Evolutionary conservation across 805 yeast genomes (phyloP), one percentile per base, ranked within the genome.

Genomic region (Saccharomyces kudriavzevii): DNA sequence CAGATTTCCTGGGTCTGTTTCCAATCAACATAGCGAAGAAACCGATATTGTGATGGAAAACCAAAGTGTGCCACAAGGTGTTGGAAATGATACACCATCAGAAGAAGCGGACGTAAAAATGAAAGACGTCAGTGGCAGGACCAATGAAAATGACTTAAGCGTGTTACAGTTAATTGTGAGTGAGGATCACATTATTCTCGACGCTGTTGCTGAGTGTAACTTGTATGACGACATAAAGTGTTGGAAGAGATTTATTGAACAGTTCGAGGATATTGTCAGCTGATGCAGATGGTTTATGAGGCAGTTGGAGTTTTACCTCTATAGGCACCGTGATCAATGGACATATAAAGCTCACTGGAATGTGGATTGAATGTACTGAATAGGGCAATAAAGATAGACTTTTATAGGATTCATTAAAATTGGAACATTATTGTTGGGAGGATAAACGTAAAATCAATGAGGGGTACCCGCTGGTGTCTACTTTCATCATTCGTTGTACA

Each of bases 161-260:
- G 46, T 49, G 3, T 17, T 53, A 22, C 61, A 61, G 40, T 46
- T 69, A 14, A 51, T 67, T 6, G 47, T 69, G 2, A 60, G 65
- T 53, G 72, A 69, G 52, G 71, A 69, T 35, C 65, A 60, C 48
- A 51, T 69, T 1, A 55, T 58, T 3, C 31, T 65, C 27, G 62
- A 54, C 25, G 51, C 57, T 13, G 22, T 53, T 13, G 58, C 61
- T 1, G 56, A 51, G 14, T 66, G 70, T 51, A 61, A 56, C 14
- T 57, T 64, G 28, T 64, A 66, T 50, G 69, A 64, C 27, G 49
- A 52, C 9, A 14, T 48, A 5, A 56, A 49, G 3, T 55, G 58
- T 25, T 67, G 70, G 70, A 43, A 45, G 1, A n/a, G 45, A 1
- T 67, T 66, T 51, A 56, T 61, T 6, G 4, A 35, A 6, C 17